A percentile compares a stretch with the other conserved stretches of the same genome.
Conservation (phyloP, 139 green algal genomes). For the Astrephomene gubernaculifera region DNA sequence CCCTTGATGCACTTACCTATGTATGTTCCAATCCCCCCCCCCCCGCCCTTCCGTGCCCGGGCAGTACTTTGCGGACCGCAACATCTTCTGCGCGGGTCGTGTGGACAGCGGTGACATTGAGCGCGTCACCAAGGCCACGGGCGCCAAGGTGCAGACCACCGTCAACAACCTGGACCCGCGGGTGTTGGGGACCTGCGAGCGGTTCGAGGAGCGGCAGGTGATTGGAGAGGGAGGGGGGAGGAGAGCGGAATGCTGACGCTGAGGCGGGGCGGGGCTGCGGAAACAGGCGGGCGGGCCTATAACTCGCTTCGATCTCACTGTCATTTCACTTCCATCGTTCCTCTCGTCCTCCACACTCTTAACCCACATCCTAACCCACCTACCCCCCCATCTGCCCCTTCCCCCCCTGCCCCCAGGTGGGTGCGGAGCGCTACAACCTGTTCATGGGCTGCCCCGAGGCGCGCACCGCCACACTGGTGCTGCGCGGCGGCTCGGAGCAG, state of each 20-base stretch:
- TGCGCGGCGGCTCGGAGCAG: conserved; percentile 95
- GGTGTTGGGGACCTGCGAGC: conserved; percentile 88
- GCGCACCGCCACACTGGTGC: conserved; percentile 95
- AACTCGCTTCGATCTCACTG: no score
- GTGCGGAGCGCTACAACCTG: conserved; percentile 97
- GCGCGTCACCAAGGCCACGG: conserved; percentile 86
- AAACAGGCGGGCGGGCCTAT: not conserved
- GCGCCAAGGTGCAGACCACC: conserved; percentile 72
- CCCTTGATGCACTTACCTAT: no score
- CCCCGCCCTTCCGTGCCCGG: conserved; percentile 27
- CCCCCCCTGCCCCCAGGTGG: conserved; percentile 74
- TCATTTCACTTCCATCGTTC: not conserved
- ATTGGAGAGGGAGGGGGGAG: not conserved
- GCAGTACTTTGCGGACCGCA: conserved; percentile 97
- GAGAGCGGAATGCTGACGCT: not conserved
- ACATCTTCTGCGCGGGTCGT: conserved; percentile 97
- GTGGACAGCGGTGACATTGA: conserved; percentile 92
- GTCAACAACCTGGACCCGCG: conserved; percentile 91
- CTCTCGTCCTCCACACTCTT: not conserved
- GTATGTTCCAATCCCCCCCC: no score
- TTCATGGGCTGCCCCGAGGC: conserved; percentile 94
- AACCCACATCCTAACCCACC: not conserved
- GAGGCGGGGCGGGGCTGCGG: not conserved
- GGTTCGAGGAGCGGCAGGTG: conserved; percentile 97
- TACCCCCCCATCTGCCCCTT: not conserved